Conservation (phyloP, 495 filamentous ascomycete species). For the Daldinia concentrica region DNA sequence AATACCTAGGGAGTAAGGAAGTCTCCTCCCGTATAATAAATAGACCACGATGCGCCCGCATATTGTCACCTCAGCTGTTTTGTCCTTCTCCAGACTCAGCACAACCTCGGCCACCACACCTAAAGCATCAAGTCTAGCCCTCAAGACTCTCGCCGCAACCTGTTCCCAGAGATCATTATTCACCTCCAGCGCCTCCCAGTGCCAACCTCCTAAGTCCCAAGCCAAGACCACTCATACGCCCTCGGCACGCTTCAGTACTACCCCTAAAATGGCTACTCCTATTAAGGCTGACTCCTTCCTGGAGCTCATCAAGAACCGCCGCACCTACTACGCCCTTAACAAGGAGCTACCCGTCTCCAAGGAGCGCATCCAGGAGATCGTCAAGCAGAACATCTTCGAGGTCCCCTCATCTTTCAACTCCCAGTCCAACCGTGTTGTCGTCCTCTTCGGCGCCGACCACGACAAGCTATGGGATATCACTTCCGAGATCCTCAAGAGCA, state of each 20-base stretch:
- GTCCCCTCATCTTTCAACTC: constrained; percentile 72
- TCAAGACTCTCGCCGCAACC: constrained; percentile 25
- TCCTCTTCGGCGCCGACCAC: constrained; percentile 70
- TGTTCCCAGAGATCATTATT: constrained; percentile 35
- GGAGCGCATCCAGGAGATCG: constrained; percentile 64
- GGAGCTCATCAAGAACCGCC: constrained; percentile 63
- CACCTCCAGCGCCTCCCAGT: constrained; percentile 31
- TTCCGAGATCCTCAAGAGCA: constrained; percentile 61
- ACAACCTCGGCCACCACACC: constrained; percentile 32
- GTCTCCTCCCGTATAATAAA: constrained; percentile 30
- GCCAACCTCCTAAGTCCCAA: constrained; percentile 9
- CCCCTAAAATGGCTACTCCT: constrained; percentile 40
- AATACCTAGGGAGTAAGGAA: neutral
- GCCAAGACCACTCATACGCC: constrained; percentile 24
- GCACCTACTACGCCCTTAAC: constrained; percentile 67
- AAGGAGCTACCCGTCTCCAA: constrained; percentile 63
- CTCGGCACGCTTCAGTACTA: constrained; percentile 29
- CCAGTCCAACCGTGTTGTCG: constrained; percentile 68
- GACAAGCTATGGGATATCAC: constrained; percentile 71
- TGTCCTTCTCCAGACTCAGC: constrained; percentile 39
- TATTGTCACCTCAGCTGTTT: constrained; percentile 41
- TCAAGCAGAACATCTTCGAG: constrained; percentile 62
- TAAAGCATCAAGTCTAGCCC: constrained; percentile 12
- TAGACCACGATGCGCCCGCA: constrained; percentile 45
- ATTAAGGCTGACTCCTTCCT: constrained; percentile 56